Base-by-base conservation (phyloP, 371 early-diverging fungal species). In the Funneliformis caledonium region DNA sequence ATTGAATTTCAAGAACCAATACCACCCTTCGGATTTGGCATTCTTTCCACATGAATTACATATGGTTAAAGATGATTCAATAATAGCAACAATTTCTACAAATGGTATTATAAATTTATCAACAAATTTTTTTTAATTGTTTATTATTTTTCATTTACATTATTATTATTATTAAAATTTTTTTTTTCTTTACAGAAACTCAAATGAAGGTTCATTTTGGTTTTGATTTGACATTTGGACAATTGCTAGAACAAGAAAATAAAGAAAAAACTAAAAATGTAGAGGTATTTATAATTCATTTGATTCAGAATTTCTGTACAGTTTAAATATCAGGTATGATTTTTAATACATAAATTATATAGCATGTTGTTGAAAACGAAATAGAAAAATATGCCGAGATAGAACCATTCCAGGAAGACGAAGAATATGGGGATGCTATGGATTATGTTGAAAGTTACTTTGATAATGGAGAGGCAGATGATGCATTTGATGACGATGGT, bases 361-460 rank as follows among this genome's bases (percentile, higher is more conserved):
- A 68, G 68, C n/a, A n/a, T 8, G 48, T 48, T 4, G n/a, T 10
- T 33, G 72, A 72, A 31, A 48, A 72, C n/a, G 72, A 72, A 14
- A 22, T 72, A 22, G 72, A 72, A 11, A 72, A 72, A 48, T 72
- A 50, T 50, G 4, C n/a, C n/a, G 72, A 72, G 9, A 69, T 69
- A 10, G 72, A 72, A 26, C 72, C 87, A 26, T 84, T 86, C 43
- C 88, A 88, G 62, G 90, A 89, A 33, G 90, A 89, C 82, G 90
- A 88, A 78, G 88, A 89, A 7, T 62, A 85, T 50, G 84, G 86
- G 6, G 90, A 88, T 78, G 88, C 86, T 37, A 88, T 85, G 56
- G 90, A 89, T 81, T 88, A 89, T 84, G 86, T 83, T 26, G 84
- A 87, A 80, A 88, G 84, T 47, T 88, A 89, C 85, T 88, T 88